Evolutionary conservation across 176 grass and related monocot genomes (phyloP).

Genomic region (Secale cereale): DNA sequence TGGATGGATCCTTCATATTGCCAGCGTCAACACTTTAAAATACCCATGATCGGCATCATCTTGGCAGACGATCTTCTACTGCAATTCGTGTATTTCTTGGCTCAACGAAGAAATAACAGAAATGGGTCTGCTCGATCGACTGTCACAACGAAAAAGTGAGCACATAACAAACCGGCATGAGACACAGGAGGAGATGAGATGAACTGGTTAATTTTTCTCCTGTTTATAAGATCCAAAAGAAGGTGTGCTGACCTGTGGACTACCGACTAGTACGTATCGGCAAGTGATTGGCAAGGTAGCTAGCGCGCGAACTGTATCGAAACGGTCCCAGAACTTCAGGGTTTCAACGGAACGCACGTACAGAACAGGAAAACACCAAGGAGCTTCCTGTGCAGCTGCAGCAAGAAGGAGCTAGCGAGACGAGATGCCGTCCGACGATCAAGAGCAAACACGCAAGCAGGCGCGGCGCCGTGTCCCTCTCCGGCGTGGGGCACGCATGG

Average conservation of each 20-base stretch:
- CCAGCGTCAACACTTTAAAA: background rate
- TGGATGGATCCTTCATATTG: background rate
- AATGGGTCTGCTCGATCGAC: no score
- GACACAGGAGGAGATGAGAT: no score
- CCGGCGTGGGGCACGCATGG: background rate
- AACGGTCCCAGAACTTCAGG: background rate
- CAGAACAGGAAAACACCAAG: background rate
- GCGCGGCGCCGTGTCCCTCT: background rate
- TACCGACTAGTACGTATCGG: background rate
- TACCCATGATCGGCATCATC: background rate
- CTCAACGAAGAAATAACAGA: no score
- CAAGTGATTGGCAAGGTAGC: background rate
- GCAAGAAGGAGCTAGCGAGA: background rate
- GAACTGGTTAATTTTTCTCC: background rate
- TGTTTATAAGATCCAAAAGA: background rate
- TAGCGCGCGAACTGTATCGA: background rate
- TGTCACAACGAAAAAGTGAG: no score
- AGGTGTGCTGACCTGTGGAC: conserved; percentile 13
- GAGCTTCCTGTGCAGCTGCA: background rate
- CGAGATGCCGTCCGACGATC: background rate
- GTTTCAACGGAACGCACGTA: background rate
- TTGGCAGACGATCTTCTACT: background rate
- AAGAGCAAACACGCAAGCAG: no score
- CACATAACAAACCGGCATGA: no score
- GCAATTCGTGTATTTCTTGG: no score